Base-by-base conservation (phyloP, 192 early-diverging fungal genomes). In the Backusella sp. region DNA sequence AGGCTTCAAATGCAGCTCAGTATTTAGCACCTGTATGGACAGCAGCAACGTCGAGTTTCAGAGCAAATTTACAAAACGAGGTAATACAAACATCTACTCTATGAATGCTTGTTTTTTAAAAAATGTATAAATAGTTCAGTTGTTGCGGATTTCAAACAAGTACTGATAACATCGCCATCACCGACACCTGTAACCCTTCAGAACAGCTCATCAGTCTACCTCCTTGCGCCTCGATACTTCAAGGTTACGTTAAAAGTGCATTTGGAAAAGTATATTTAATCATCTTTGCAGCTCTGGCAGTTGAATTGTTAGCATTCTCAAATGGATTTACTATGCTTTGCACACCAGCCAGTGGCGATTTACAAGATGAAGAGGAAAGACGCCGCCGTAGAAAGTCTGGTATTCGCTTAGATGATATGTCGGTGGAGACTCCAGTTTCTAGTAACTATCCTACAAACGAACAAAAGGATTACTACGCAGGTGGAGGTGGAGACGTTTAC, bases 291-390 rank as follows among this genome's bases (percentile, higher is more conserved):
- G 77, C 77, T 19, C 42, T 79, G 23, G 71, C 66, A 26, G 39
- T 79, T 37, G 73, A 79, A 49, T 32, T 79, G 35, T 39, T 79
- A 28, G 77, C 77, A 15, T 42, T 79, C 17, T 74, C 71, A 35
- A 79, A 79, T 36, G 73, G 68, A n/a, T 70, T 79, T 36, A 79
- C 77, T 66, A 34, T 79, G 53, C 39, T 79, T 4, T 79, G 77
- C 17, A 62, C 73, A 21, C 66, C 65, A 28, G 41, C 42, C 21
- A 71, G 30, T 17, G 66, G 32, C 0, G 76, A 73, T 37, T 14
- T 36, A 15, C 46, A 73, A 6, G 76, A 77, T 26, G 76, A 77
- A 49, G 15, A 30, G 15, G 76, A 77, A 39, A 70, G 76, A 52
- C 72, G 73, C 42, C 37, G 21, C 14, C 66, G 77, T 35, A 70